Conservation (phyloP, 1,139 yeast genomes). For the Zygosaccharomyces sapae region DNA sequence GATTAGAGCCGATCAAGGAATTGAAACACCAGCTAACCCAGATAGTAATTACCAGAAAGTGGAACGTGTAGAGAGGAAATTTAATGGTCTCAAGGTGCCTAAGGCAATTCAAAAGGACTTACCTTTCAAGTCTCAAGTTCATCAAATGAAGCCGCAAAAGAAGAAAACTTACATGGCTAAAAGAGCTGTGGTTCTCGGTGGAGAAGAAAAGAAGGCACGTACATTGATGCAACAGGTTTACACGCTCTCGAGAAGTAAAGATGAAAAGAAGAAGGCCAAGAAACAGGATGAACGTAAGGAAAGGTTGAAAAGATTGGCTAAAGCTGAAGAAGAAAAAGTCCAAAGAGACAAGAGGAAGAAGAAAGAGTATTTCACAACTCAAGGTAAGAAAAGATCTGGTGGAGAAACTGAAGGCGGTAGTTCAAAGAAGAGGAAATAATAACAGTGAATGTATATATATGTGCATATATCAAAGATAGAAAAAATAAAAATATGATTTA, state of each 20-base stretch:
- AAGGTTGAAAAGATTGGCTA: constrained; percentile 68
- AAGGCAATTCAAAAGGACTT: constrained; percentile 66
- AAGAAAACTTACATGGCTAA: constrained; percentile 79
- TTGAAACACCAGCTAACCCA: constrained; percentile 62
- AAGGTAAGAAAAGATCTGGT: constrained; percentile 62
- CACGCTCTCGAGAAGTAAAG: constrained; percentile 82
- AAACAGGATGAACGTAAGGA: constrained; percentile 74
- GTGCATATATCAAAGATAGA: constrained; percentile 3
- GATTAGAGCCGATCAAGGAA: constrained; percentile 71
- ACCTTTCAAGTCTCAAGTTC: constrained; percentile 90
- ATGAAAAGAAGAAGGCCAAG: constrained; percentile 67
- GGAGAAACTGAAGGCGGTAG: constrained; percentile 41
- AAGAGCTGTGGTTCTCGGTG: constrained; percentile 89
- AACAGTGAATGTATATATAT: constrained; percentile 6
- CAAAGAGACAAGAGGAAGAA: constrained; percentile 82
- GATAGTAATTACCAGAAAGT: constrained; percentile 73
- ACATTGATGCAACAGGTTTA: constrained; percentile 82
- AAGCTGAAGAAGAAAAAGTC: constrained; percentile 61
- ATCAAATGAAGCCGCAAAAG: constrained; percentile 82
- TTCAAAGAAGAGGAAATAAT: constrained; percentile 29
- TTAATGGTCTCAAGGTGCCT: constrained; percentile 85
- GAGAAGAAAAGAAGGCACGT: constrained; percentile 91
- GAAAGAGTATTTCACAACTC: constrained; percentile 75
- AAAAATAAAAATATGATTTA: constrained; percentile 3
- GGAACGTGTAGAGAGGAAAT: constrained; percentile 78